Evolutionary conservation across 306 rosid species (phyloP).

Genomic region (Cucurbita maxima): DNA sequence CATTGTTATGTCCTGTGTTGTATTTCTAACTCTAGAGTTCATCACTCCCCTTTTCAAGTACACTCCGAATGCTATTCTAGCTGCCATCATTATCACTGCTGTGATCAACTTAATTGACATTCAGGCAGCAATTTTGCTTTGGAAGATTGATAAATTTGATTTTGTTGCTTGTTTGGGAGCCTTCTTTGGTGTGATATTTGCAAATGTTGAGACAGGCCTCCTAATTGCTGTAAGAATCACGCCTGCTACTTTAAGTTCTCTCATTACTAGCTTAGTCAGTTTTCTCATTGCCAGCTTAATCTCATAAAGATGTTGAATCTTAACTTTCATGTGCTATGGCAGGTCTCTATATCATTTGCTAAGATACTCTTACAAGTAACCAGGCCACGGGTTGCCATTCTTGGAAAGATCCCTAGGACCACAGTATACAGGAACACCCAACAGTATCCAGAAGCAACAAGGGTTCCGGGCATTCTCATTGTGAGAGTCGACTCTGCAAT

Average conservation of each 20-base stretch:
- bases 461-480: slow-evolving; percentile 61
- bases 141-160: slow-evolving; percentile 90
- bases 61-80: slow-evolving; percentile 84
- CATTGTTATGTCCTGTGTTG: slow-evolving; percentile 76
- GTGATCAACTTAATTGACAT: slow-evolving; percentile 73
- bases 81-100: slow-evolving; percentile 85
- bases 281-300: neutral
- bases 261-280: neutral
- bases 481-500: slow-evolving; percentile 90
- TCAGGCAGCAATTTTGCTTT: slow-evolving; percentile 67
- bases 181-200: slow-evolving; percentile 77
- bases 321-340: slow-evolving; percentile 5
- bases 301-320: neutral
- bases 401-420: slow-evolving; percentile 81
- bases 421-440: slow-evolving; percentile 70
- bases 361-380: slow-evolving; percentile 90
- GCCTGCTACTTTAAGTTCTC: neutral
- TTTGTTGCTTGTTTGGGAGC: slow-evolving; percentile 96
- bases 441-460: slow-evolving; percentile 80
- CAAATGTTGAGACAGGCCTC: slow-evolving; percentile 72
- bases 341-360: slow-evolving; percentile 88
- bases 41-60: slow-evolving; percentile 83
- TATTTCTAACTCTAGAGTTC: slow-evolving; percentile 63
- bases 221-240: slow-evolving; percentile 55
- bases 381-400: slow-evolving; percentile 76